Percentiles rank a stretch among this genome's conserved stretches.
Conservation (phyloP, 805 yeast species). For the Ogataea degrootiae region DNA sequence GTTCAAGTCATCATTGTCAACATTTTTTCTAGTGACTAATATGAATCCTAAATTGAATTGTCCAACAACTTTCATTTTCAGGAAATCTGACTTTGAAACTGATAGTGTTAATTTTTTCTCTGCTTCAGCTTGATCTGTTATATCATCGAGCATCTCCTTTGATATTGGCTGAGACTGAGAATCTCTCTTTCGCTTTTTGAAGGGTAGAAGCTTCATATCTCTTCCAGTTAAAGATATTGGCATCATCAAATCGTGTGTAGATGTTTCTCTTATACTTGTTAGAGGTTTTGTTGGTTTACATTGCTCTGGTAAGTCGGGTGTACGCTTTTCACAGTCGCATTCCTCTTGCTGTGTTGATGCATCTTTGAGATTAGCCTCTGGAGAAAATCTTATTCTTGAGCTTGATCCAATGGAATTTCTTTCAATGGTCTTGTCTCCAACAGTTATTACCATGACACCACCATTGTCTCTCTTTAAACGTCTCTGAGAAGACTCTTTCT, state of each 20-base stretch:
- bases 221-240: not conserved
- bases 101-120: constrained; percentile 55
- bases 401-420: not conserved
- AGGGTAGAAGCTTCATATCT: not conserved
- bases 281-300: not conserved
- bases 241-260: constrained; percentile 5
- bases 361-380: not conserved
- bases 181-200: constrained; percentile 1
- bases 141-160: constrained; percentile 32
- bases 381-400: constrained; percentile 1
- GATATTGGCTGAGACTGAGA: not conserved
- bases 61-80: constrained; percentile 74
- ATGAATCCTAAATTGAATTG: constrained; percentile 96
- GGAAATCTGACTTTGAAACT: constrained; percentile 69
- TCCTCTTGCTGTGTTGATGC: not conserved
- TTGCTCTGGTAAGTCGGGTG: not conserved
- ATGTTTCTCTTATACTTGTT: not conserved
- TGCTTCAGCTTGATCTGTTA: constrained; percentile 44
- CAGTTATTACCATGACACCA: constrained; percentile 6
- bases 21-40: constrained; percentile 51
- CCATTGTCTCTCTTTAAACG: not conserved
- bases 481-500: not conserved
- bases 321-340: not conserved
- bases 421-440: constrained; percentile 5
- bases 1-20: constrained; percentile 38